Evolutionary conservation across 306 rosid genomes (phyloP), one percentile per base, ranked within the genome.

Genomic region (Vigna radiata): DNA sequence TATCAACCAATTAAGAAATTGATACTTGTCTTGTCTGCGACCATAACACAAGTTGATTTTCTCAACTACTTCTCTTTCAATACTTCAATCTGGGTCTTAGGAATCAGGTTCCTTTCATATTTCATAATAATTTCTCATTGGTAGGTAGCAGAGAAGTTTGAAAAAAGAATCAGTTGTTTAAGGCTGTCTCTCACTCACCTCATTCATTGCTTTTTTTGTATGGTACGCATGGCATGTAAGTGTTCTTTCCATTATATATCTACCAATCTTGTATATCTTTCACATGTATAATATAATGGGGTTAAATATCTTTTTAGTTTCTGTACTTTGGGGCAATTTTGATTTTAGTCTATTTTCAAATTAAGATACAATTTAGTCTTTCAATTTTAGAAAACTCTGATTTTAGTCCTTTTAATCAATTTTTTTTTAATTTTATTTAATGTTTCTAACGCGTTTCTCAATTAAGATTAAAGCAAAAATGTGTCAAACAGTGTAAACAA

Each of bases 241-340:
- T 52, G 4, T 4, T 72, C 87, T 85, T 73, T 85, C 88, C 56
- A 85, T 70, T 39, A 80, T 76, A 76, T 19, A 19, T 83, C 82
- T 81, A 8, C 18, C 66, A 76, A 85, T 56, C 44, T 0, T 29
- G 0, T 29, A 4, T 29, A 4, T 29, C 33, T 29, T 29, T 29
- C 33, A 29, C 4, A 29, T 29, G 5, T 29, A 29, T 29, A 29
- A 29, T 29, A 29, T 29, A 29, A 29, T 29, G 4, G 31, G n/a
- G n/a, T n/a, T n/a, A n/a, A n/a, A n/a, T n/a, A n/a, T n/a, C n/a
- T n/a, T n/a, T n/a, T n/a, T n/a, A n/a, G n/a, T n/a, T n/a, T n/a
- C n/a, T n/a, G n/a, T n/a, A n/a, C n/a, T n/a, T n/a, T n/a, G n/a
- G n/a, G n/a, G n/a, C n/a, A n/a, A n/a, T n/a, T n/a, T n/a, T n/a